Base-by-base conservation (phyloP, 441 rosid genomes). In the Mallotus japonicus region DNA sequence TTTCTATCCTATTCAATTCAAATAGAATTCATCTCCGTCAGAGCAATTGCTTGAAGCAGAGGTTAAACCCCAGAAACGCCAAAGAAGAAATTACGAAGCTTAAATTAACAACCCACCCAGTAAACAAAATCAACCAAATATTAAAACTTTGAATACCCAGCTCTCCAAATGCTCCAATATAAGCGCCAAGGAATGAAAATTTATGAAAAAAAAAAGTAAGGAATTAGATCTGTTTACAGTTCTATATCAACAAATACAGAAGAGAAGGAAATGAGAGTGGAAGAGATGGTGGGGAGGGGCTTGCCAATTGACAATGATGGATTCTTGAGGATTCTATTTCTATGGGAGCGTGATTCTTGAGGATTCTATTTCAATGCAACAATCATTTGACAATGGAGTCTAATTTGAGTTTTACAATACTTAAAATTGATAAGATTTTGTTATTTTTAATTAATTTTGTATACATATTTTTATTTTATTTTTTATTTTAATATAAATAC, bases 221-320 rank as follows among this genome's bases (percentile, higher is more conserved):
- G 62, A 76, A 81, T 70, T 65, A 77, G 95, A 89, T 86, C 90
- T 83, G 85, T 37, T 74, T 74, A 69, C 63, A 65, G 57, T 63
- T 71, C 53, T 32, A 40, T 58, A 71, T 42, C 49, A 55, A 64
- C 20, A 63, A 44, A 42, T 40, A 14, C 24, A 76, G 40, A 12
- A 49, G 22, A 59, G 34, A 67, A 65, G 42, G 46, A 57, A 67
- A 72, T 2, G 24, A 65, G 28, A 24, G 28, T 24, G 28, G 28
- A 24, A 16, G 59, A 69, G 58, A 15, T 55, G 46, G 50, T 61
- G 32, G 9, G 46, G 47, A 68, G 65, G 78, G 73, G 86, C 92
- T 87, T 88, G 87, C 93, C 73, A 88, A 87, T 83, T 81, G 85
- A 28, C 32, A 28, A 28, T 28, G 32, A 28, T 28, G 32, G 32